Evolutionary conservation across 768 basidiomycete genomes (phyloP), one percentile per base, ranked within the genome.

Genomic region (Agaricus sinodeliciosus): DNA sequence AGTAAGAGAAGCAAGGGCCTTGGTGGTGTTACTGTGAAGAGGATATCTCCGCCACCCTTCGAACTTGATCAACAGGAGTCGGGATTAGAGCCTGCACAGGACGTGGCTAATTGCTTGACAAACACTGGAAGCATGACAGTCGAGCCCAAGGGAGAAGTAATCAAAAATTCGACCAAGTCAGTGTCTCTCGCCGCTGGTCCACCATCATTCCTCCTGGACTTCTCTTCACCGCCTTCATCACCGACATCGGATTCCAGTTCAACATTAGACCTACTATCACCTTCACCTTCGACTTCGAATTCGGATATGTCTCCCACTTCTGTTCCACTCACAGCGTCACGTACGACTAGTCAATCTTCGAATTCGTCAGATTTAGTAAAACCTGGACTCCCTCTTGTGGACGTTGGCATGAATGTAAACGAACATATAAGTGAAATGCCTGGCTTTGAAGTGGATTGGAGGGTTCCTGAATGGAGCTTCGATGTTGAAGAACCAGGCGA

Each of bases 1-100:
- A 43, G 44, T 25, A 39, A 34, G 4, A 39, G 44, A 36, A 53
- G 37, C n/a, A 53, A 46, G 34, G 46, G 51, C 27, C 51, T 53
- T 19, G 51, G 51, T 13, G 51, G 51, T 6, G 51, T 46, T 27
- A 25, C 44, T 31, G 51, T 53, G 5, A 53, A 53, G 51, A 53
- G 37, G 44, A 46, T 53, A 22, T 39, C 51, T 39, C 43, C 43
- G 11, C 51, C 51, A 11, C 27, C 16, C 6, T 46, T 40, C 16
- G 26, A 45, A 16, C 39, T 45, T 16, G 51, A 46, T 40, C 22
- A 28, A 15, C 22, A 26, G 3, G 51, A 26, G n/a, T 34, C 15
- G 9, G 27, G 42, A 36, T 6, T 6, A 44, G 50, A 45, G 16
- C 26, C 19, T 27, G 28, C 44, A 9, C 26, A 40, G 26, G 51